Conservation (phyloP, 1,284 basidiomycete species). For the Malassezia equina region DNA sequence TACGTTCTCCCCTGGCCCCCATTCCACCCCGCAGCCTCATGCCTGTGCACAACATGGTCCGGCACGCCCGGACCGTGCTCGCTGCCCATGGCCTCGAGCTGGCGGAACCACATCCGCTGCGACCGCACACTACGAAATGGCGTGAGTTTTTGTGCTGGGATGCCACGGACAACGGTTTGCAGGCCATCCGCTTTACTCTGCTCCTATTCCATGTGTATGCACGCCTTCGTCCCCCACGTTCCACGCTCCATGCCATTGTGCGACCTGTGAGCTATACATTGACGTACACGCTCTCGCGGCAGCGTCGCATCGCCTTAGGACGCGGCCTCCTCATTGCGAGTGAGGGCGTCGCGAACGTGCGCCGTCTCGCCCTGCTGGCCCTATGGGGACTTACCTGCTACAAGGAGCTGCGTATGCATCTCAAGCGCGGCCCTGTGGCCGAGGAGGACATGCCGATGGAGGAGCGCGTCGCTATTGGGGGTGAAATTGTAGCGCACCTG, state of each 20-base stretch:
- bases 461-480: neutral
- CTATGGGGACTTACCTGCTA: neutral
- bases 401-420: neutral
- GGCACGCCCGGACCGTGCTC: neutral
- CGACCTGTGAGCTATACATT: neutral
- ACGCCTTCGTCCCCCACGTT: neutral
- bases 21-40: neutral
- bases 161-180: conserved; percentile 11
- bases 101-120: neutral
- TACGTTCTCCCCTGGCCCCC: neutral
- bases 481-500: conserved; percentile 10
- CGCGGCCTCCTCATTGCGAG: conserved; percentile 5
- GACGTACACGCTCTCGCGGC: neutral
- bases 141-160: conserved; percentile 5
- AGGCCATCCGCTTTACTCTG: conserved; percentile 7
- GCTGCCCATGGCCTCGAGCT: neutral
- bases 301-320: neutral
- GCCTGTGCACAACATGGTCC: neutral
- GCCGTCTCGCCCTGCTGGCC: conserved; percentile 9
- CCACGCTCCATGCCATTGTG: neutral
- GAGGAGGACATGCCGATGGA: neutral
- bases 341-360: conserved; percentile 15
- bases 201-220: conserved; percentile 5
- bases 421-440: neutral
- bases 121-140: neutral